These are phyloP conservation scores for Eutypa lata DNA, from an alignment of 2,329 filamentous ascomycete species.

Conservation along the genomic window DNA sequence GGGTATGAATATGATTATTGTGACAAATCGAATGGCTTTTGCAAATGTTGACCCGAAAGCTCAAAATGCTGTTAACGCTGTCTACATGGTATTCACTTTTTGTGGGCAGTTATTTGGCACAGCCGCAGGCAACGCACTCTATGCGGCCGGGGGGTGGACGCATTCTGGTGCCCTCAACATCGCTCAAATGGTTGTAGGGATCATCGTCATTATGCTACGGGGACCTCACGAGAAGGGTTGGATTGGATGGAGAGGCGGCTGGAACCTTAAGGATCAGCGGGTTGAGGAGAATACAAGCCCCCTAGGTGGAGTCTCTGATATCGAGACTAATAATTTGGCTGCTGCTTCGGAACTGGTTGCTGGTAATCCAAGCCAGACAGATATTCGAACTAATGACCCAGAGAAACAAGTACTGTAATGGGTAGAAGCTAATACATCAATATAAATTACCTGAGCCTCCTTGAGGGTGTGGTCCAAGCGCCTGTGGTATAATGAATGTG, in stretches of 20 bases:
- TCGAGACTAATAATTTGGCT: constrained; percentile 8
- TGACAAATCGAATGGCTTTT: constrained; percentile 29
- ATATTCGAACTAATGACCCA: neutral
- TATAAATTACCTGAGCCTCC: neutral
- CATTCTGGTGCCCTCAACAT: constrained; percentile 27
- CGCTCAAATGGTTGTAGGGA: constrained; percentile 23
- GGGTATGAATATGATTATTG: constrained; percentile 28
- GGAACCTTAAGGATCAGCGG: constrained; percentile 19
- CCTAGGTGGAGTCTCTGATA: constrained; percentile 1
- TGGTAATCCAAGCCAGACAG: constrained; percentile 4
- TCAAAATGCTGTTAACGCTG: constrained; percentile 35
- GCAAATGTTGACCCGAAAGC: constrained; percentile 26
- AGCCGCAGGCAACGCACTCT: constrained; percentile 27
- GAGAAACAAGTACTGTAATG: neutral
- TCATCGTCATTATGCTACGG: constrained; percentile 18
- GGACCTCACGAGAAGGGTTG: constrained; percentile 29
- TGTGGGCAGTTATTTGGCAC: constrained; percentile 32
- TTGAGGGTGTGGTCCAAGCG: neutral
- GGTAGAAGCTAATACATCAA: neutral
- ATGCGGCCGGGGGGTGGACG: constrained; percentile 29
- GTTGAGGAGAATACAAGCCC: constrained; percentile 5
- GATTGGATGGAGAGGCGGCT: constrained; percentile 31
- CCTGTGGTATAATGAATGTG: neutral
- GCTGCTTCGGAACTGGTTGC: constrained; percentile 1
- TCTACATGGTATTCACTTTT: constrained; percentile 33